Evolutionary conservation across 352 stramenopile species (phyloP).

Genomic region (Aphanomyces cochlioides): DNA sequence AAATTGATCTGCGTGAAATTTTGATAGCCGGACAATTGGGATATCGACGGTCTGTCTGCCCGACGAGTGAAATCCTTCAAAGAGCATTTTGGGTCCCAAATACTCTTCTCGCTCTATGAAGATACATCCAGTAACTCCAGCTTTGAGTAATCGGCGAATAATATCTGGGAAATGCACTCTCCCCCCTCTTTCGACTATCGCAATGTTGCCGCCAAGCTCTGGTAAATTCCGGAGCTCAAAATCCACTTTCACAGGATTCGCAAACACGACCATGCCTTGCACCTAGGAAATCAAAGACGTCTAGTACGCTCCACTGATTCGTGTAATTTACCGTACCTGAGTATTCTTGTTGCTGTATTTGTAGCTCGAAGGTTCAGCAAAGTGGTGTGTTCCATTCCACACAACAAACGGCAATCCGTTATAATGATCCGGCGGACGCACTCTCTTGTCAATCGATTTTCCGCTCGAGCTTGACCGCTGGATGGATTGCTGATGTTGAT

Average conservation of each 20-base stretch:
- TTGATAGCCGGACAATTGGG: constrained; percentile 73
- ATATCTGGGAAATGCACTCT: constrained; percentile 84
- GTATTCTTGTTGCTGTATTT: constrained; percentile 56
- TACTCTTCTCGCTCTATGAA: constrained; percentile 69
- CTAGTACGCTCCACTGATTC: background rate
- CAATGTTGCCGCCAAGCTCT: constrained; percentile 60
- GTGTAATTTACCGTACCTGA: constrained; percentile 30
- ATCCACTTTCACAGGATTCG: constrained; percentile 64
- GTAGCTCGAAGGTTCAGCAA: constrained; percentile 81
- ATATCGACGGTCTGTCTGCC: constrained; percentile 66
- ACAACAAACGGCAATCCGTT: constrained; percentile 27
- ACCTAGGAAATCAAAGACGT: constrained; percentile 30
- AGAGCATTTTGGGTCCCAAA: constrained; percentile 61
- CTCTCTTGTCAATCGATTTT: background rate
- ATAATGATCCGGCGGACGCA: constrained; percentile 17
- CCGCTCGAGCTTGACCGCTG: background rate
- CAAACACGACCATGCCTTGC: constrained; percentile 50
- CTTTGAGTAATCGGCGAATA: constrained; percentile 59
- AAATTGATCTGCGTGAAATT: constrained; percentile 72
- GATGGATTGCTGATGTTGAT: background rate
- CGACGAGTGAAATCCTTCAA: constrained; percentile 85
- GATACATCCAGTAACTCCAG: constrained; percentile 62
- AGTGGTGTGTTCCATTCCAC: constrained; percentile 50
- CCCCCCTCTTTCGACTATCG: constrained; percentile 70
- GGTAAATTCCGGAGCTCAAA: constrained; percentile 56